Evolutionary conservation across 352 stramenopile species (phyloP).

Genomic region (Globisporangium radiosum): DNA sequence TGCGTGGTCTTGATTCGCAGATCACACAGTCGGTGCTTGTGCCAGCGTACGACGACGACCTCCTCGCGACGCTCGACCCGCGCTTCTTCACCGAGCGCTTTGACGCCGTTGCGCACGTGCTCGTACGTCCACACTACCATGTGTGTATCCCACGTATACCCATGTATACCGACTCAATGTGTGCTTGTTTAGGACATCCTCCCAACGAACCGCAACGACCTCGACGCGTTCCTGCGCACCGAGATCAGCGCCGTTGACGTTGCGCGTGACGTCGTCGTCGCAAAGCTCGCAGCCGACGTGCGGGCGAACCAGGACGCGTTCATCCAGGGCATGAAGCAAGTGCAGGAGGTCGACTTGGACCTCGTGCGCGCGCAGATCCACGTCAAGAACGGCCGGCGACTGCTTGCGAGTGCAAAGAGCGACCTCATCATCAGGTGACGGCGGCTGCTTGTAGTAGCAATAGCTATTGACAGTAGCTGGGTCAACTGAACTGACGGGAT

Average conservation of each 20-base stretch:
- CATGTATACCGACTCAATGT: background rate
- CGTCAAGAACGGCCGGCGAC: conserved; percentile 76
- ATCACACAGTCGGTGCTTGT: conserved; percentile 46
- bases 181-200: conserved; percentile 44
- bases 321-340: conserved; percentile 83
- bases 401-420: conserved; percentile 63
- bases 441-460: too few species aligned
- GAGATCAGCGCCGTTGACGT: conserved; percentile 82
- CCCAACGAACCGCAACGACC: conserved; percentile 30
- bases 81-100: conserved; percentile 81
- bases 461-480: background rate
- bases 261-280: conserved; percentile 67
- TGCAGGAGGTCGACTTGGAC: conserved; percentile 84
- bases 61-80: conserved; percentile 65
- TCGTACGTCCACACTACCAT: conserved; percentile 27
- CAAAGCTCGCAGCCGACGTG: conserved; percentile 77
- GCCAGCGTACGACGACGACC: conserved; percentile 51
- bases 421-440: conserved; percentile 62
- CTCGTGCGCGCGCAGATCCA: conserved; percentile 81
- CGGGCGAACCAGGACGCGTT: conserved; percentile 71
- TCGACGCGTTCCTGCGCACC: conserved; percentile 67
- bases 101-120: conserved; percentile 53
- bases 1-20: background rate
- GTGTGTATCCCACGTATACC: background rate
- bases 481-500: background rate